Conservation (phyloP, 2,329 filamentous ascomycete species). For the Colletotrichum simmondsii region DNA sequence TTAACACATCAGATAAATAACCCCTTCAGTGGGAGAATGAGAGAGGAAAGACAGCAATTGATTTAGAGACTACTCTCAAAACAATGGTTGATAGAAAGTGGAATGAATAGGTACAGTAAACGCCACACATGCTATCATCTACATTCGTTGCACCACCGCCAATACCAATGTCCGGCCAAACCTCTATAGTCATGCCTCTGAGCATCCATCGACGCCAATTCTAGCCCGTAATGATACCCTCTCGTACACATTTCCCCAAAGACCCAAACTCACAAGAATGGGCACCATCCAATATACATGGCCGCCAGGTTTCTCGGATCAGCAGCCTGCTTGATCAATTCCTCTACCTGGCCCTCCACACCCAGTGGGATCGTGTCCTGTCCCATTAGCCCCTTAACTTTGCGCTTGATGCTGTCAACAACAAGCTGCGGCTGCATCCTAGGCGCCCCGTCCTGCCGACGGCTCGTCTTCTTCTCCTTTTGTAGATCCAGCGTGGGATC, state of each 20-base stretch:
- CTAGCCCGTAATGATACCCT: not conserved
- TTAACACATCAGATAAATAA: not conserved
- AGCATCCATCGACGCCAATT: not conserved
- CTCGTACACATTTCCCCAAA: not conserved
- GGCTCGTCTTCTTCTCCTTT: constrained; percentile 71
- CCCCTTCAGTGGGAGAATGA: not conserved
- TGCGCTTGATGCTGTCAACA: constrained; percentile 87
- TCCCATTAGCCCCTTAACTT: constrained; percentile 84
- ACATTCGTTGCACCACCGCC: not conserved
- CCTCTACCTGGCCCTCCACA: constrained; percentile 97
- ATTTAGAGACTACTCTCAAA: too few species aligned
- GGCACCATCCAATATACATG: constrained; percentile 98
- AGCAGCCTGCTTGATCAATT: constrained; percentile 88
- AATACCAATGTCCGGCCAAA: not conserved
- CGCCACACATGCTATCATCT: not conserved
- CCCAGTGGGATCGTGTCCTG: constrained; percentile 93
- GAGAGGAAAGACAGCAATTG: too few species aligned
- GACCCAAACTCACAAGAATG: constrained; percentile 59
- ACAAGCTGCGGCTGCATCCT: constrained; percentile 76
- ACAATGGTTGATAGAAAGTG: not conserved
- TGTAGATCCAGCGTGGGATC: constrained; percentile 96
- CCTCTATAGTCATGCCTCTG: not conserved
- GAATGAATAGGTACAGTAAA: not conserved
- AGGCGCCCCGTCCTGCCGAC: constrained; percentile 47
- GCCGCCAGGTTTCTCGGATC: constrained; percentile 82